Evolutionary conservation across 2,329 filamentous ascomycete genomes (phyloP), one percentile per base, ranked within the genome.

Genomic region (Pestalotiopsis sp.): DNA sequence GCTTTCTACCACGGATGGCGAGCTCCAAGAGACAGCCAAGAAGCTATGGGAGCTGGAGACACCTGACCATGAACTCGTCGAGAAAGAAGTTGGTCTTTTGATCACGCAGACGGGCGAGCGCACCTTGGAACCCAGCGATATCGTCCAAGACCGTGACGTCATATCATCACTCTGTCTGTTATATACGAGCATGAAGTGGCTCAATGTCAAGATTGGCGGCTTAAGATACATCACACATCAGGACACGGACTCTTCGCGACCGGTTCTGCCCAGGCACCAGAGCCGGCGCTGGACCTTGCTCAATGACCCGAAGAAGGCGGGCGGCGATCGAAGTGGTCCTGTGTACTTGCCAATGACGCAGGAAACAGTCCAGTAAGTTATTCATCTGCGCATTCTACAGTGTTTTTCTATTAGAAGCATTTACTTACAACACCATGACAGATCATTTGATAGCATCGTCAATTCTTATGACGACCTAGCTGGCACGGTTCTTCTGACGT

Each of bases 111-210:
- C 87, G 0, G 87, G 88, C 69, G 87, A 91, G 69, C 86, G 86
- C 23, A 86, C 88, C 3, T 82, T 97, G 12, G 89, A 92, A 71
- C 86, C 92, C 66, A 91, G 91, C 73, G 95, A 98, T 78, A 91
- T 98, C 63, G 95, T 98, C 71, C 91, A 92, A 58, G 95, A 98
- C 76, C 90, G 93, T 31, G 97, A 98, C 78, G 92, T 91, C 3
- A 91, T 98, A 36, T 90, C 92, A 58, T 92, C 92, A 3, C 83
- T 99, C 4, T 98, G 95, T 74, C 87, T 98, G 52, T 84, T 99
- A 45, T 97, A 97, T 80, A 98, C 95, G 64, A 98, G 95, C 83
- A 97, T 98, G 94, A 96, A 97, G 84, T 99, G 96, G 96, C 88
- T 99, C 45, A 91, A 93, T 23, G 91, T 91, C 73, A 96, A 95